phyloP scores from a whole-genome alignment of 1,284 basidiomycete species.

The Heterobasidion irregulare region DNA sequence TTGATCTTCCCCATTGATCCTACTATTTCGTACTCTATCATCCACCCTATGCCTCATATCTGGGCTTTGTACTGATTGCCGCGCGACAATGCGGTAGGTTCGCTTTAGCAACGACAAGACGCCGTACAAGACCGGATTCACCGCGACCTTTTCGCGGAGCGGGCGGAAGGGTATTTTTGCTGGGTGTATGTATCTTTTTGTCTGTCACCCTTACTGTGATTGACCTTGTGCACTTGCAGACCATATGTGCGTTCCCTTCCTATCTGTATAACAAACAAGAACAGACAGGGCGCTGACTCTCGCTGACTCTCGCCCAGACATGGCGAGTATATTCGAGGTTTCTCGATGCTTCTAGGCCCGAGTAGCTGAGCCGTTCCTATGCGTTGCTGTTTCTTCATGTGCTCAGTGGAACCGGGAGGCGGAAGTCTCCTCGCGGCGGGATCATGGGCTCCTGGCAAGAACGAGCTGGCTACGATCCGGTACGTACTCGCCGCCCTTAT shows the following conservation, averaged over 20 bases:
- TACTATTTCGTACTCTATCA: too few species aligned
- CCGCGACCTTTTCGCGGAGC: constrained; percentile 71
- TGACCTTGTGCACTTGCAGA: constrained; percentile 21
- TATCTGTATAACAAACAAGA: not conserved
- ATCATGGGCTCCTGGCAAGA: constrained; percentile 76
- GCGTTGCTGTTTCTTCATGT: not conserved
- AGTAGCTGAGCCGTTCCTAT: too few species aligned
- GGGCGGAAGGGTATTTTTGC: constrained; percentile 78
- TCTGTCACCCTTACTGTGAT: not conserved
- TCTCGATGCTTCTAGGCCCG: not conserved
- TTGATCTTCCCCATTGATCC: not conserved
- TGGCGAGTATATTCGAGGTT: constrained; percentile 10
- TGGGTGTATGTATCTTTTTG: constrained; percentile 43
- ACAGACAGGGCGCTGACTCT: not conserved
- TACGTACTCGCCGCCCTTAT: constrained; percentile 19
- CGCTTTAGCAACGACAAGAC: constrained; percentile 94
- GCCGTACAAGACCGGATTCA: constrained; percentile 80
- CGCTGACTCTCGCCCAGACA: not conserved
- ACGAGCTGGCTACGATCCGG: constrained; percentile 72
- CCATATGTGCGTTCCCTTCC: constrained; percentile 23
- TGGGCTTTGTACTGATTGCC: too few species aligned
- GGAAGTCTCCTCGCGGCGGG: constrained; percentile 74
- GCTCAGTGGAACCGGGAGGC: constrained; percentile 59
- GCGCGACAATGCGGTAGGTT: constrained; percentile 36
- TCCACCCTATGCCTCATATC: too few species aligned